A percentile compares a stretch with the other conserved stretches of the same genome.
Evolutionary conservation across 2,329 filamentous ascomycete species (phyloP).

Genomic region (Madurella fahalii): DNA sequence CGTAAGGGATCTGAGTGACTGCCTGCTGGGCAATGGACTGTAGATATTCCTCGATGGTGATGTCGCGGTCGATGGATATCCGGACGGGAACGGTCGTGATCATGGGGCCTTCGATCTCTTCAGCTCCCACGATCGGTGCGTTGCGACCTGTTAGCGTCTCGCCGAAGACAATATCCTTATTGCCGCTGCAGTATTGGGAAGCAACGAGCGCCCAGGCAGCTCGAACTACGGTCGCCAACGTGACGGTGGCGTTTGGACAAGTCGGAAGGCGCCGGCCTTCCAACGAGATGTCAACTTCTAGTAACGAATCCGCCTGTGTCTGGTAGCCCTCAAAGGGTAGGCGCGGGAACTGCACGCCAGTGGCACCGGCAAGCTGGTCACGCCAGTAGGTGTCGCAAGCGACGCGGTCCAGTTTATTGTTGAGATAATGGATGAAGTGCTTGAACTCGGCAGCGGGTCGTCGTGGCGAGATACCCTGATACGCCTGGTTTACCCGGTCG

Average conservation of each 20-base stretch:
- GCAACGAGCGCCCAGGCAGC: slow-evolving; percentile 56
- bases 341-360: slow-evolving; percentile 44
- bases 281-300: slow-evolving; percentile 49
- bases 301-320: slow-evolving; percentile 47
- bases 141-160: slow-evolving; percentile 57
- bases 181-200: slow-evolving; percentile 47
- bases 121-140: slow-evolving; percentile 43
- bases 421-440: slow-evolving; percentile 45
- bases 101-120: slow-evolving; percentile 57
- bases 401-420: slow-evolving; percentile 33
- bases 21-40: slow-evolving; percentile 12
- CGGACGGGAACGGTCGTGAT: slow-evolving; percentile 58
- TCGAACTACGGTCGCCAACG: slow-evolving; percentile 52
- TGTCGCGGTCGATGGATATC: slow-evolving; percentile 8
- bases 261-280: slow-evolving; percentile 27
- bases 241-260: slow-evolving; percentile 35
- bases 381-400: slow-evolving; percentile 46
- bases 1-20: slow-evolving; percentile 48
- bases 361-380: slow-evolving; percentile 42
- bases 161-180: slow-evolving; percentile 54
- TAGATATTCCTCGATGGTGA: slow-evolving; percentile 44
- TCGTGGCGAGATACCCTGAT: slow-evolving; percentile 32
- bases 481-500: slow-evolving; percentile 45
- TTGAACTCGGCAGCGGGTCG: slow-evolving; percentile 34
- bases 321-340: slow-evolving; percentile 46